Evolutionary conservation across 495 filamentous ascomycete genomes (phyloP).

Genomic region (Talaromyces borbonicus): DNA sequence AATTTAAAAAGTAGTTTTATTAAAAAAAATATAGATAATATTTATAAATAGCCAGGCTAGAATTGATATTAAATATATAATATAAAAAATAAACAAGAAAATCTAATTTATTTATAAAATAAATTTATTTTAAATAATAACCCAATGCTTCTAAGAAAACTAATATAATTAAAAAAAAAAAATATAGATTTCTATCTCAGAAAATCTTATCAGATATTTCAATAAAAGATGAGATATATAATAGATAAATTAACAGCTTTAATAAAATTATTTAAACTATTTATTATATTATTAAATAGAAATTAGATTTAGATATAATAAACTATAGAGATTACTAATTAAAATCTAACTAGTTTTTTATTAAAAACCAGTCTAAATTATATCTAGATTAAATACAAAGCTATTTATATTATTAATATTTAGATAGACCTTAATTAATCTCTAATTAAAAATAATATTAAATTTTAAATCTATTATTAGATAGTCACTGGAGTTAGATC

Average conservation of each 20-base stretch:
- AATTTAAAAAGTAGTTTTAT: background rate
- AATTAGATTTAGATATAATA: background rate
- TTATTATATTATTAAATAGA: background rate
- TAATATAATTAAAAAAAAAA: background rate
- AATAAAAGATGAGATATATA: background rate
- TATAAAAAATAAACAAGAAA: background rate
- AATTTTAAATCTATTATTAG: too few species aligned
- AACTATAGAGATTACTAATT: too few species aligned
- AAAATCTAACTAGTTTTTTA: too few species aligned
- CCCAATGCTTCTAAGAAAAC: background rate
- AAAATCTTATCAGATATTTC: background rate
- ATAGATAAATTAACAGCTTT: background rate
- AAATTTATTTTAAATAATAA: background rate
- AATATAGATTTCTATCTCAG: background rate
- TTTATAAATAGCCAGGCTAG: background rate
- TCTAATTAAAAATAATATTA: too few species aligned
- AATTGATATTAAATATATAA: background rate
- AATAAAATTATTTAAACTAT: background rate
- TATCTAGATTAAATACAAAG: too few species aligned
- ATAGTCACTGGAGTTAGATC: too few species aligned
- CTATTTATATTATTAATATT: too few species aligned
- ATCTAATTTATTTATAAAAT: slow-evolving; percentile 1
- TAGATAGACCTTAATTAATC: too few species aligned
- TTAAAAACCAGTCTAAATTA: too few species aligned
- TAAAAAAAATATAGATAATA: background rate